Percentiles rank a stretch among this genome's conserved stretches.
phyloP scores from a whole-genome alignment of 2,329 filamentous ascomycete genomes.

The Venturia pyrina region DNA sequence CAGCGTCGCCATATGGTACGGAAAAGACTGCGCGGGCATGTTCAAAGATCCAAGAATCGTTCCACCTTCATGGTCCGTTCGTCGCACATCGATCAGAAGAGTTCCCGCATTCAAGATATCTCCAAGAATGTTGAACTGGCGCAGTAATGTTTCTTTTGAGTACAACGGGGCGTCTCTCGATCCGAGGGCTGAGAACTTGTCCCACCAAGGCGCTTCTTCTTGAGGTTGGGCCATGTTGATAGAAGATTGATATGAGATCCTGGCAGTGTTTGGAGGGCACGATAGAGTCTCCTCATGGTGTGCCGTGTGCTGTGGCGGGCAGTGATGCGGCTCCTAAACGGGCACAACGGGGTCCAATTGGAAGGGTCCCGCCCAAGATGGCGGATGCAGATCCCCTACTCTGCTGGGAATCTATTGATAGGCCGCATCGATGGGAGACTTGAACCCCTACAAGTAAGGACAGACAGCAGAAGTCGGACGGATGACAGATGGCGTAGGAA shows the following conservation, averaged over 20 bases:
- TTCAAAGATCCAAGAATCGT: constrained; percentile 36
- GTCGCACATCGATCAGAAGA: constrained; percentile 20
- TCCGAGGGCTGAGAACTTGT: constrained; percentile 10
- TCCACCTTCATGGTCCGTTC: constrained; percentile 39
- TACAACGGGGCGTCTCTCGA: constrained; percentile 7
- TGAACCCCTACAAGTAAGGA: background rate
- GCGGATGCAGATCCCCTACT: background rate
- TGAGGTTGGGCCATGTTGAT: background rate
- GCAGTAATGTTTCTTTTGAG: constrained; percentile 9
- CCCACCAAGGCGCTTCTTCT: constrained; percentile 12
- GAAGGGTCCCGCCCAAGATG: background rate
- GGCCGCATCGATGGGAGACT: background rate
- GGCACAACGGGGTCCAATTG: too few relatives aligned
- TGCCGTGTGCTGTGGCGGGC: too few relatives aligned
- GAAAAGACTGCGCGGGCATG: constrained; percentile 38
- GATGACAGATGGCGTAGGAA: background rate
- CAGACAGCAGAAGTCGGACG: background rate
- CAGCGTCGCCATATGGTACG: constrained; percentile 33
- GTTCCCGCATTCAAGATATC: constrained; percentile 13
- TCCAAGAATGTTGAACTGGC: constrained; percentile 12
- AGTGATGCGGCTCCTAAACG: background rate
- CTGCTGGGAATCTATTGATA: background rate
- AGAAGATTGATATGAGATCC: background rate
- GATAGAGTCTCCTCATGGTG: background rate
- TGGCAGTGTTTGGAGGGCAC: background rate